phyloP scores from a whole-genome alignment of 805 yeast genomes.

The Metschnikowia lochheadii region DNA sequence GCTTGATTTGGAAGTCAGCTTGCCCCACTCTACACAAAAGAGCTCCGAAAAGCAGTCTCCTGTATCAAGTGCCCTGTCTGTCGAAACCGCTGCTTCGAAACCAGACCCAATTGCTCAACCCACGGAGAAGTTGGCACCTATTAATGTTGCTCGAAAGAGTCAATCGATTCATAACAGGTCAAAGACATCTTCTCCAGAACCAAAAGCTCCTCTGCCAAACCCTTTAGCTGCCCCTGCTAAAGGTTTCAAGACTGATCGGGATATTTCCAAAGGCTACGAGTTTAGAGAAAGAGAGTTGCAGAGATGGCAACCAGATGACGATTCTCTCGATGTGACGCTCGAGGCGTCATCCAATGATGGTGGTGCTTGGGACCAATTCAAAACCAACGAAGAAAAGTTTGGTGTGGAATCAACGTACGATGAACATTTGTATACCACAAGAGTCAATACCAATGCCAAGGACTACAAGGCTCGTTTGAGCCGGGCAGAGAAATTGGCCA shows the following conservation, averaged over 20 bases:
- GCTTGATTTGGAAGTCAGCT: slow-evolving; percentile 42
- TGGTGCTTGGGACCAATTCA: slow-evolving; percentile 86
- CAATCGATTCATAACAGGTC: background rate
- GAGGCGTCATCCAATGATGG: slow-evolving; percentile 29
- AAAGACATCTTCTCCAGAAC: slow-evolving; percentile 1
- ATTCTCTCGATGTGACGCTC: slow-evolving; percentile 29
- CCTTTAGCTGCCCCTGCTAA: background rate
- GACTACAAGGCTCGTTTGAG: slow-evolving; percentile 61
- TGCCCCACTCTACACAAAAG: background rate
- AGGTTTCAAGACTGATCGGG: slow-evolving; percentile 77
- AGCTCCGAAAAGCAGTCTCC: background rate
- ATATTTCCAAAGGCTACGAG: slow-evolving; percentile 54
- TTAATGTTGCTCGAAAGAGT: background rate
- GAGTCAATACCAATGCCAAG: slow-evolving; percentile 63
- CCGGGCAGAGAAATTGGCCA: slow-evolving; percentile 75
- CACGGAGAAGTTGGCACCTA: background rate
- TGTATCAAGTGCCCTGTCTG: background rate
- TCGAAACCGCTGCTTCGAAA: background rate
- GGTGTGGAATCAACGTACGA: slow-evolving; percentile 83
- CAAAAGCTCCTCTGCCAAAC: background rate
- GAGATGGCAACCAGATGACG: slow-evolving; percentile 76
- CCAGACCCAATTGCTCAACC: background rate
- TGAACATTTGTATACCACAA: slow-evolving; percentile 84
- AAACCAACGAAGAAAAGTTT: slow-evolving; percentile 82
- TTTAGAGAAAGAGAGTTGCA: slow-evolving; percentile 69